Base-by-base conservation (phyloP, 2,329 filamentous ascomycete genomes). In the Pseudocercospora macadamiae region DNA sequence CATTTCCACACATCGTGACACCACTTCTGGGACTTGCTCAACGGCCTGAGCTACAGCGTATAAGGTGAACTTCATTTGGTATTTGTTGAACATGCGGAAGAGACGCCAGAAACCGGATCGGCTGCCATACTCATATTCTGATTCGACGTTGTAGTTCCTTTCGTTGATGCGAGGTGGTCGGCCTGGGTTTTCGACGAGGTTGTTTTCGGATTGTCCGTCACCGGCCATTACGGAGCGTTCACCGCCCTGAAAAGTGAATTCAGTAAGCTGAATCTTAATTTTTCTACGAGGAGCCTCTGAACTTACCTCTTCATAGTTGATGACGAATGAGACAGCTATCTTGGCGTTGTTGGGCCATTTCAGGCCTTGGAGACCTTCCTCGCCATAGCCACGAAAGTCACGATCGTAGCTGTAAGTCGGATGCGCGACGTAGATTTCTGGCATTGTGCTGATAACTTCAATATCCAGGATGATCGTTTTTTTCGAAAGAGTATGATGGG, bases 111-210 rank as follows among this genome's bases (percentile, higher is more conserved):
- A 78, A 3, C 80, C 81, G 0, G 75, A 75, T 2, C 81, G 75
- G 19, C 75, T 75, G 30, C 81, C 79, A 63, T 83, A 83, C 55
- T 83, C 80, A 61, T 79, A 83, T 61, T 82, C 80, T 10, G 65
- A 69, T 69, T 83, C 81, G 52, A 74, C 75, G 61, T 78, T 82
- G 68, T 76, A 74, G 51, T 72, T 75, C 37, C 80, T 75, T 42
- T 65, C 66, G 44, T 67, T 64, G 57, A 63, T 59, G 3, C 57
- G 45, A 9, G 62, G 56, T 25, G 63, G 59, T 8, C 61, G 60
- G 4, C 51, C 59, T 6, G 66, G 63, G 25, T 68, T 76, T 61
- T 81, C 76, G 19, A 71, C 68, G 2, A 77, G 68, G 39, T 71
- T 71, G 12, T 69, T 69, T 65, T 79, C 77, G 37, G 71, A 72